Base-by-base conservation (phyloP, 2,329 filamentous ascomycete species). In the Botrytis squamosa region DNA sequence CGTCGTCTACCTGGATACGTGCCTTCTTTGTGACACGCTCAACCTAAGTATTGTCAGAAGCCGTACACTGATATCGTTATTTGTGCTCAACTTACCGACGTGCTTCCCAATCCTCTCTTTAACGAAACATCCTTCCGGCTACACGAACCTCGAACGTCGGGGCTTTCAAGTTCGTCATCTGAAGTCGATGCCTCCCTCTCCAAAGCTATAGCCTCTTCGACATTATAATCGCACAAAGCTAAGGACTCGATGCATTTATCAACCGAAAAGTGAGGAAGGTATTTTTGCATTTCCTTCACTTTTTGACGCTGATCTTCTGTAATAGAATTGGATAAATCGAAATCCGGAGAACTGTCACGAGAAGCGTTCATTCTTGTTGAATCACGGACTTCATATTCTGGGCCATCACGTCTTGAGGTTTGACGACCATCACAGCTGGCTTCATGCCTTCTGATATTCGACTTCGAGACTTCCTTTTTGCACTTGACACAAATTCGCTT, bases 281-380 rank as follows among this genome's bases (percentile, higher is more conserved):
- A 0, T 9, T 60, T 2, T 29, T 14, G 64, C 52, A 73, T 68
- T 33, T 25, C n/a, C 25, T 33, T 29, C n/a, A 62, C 49, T 20
- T 69, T 73, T 22, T 33, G 49, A 36, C 29, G 29, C 12, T 71
- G 29, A 22, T 65, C 59, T 52, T 71, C 25, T n/a, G 59, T 65
- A 2, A 14, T 33, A 29, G 25, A 29, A 0, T 46, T 12, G 22
- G 33, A 44, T 9, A 33, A 46, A 14, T 38, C 42, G 16, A 49
- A 29, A 33, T n/a, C 36, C 6, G 29, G 33, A 33, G 42, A 71
- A 40, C 9, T 20, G 14, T 44, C 57, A 20, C 8, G 29, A 64
- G 65, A 33, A 68, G 18, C 44, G 29, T 36, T 16, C 3, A 14
- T 22, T 29, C 16, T 68, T 22, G 5, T 22, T 42, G 9, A 3